Evolutionary conservation across 441 rosid species (phyloP).

Genomic region (Populus hybrid): DNA sequence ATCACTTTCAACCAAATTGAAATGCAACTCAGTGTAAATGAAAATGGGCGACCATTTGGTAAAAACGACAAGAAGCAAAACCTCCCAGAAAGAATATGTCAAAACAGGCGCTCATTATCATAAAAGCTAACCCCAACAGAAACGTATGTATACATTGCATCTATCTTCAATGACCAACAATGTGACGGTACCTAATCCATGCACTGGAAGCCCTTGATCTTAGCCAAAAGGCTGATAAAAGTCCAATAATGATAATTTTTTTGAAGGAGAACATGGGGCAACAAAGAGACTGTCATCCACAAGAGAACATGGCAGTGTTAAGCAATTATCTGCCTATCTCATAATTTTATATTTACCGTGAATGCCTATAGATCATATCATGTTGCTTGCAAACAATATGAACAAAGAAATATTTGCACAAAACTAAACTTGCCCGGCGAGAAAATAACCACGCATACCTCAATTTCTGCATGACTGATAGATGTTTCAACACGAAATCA

Average conservation of each 20-base stretch:
- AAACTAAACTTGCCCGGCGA: background rate
- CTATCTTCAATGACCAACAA: background rate
- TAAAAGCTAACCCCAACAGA: background rate
- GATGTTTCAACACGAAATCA: conserved; percentile 59
- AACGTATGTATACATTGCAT: background rate
- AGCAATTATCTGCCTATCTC: background rate
- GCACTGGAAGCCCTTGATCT: background rate
- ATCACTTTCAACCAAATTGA: background rate
- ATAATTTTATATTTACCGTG: background rate
- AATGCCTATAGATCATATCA: background rate
- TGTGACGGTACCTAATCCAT: background rate
- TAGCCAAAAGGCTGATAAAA: background rate
- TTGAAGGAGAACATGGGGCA: background rate
- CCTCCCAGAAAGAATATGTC: background rate
- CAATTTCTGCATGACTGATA: conserved; percentile 63
- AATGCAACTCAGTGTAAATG: background rate
- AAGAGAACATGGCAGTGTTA: background rate
- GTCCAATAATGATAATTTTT: background rate
- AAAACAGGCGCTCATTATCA: background rate
- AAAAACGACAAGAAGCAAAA: background rate
- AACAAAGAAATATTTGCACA: background rate
- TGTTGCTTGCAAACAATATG: background rate
- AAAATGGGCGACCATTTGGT: background rate
- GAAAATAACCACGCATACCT: conserved; percentile 34
- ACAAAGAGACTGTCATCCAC: background rate